Evolutionary conservation across 495 filamentous ascomycete genomes (phyloP).

Genomic region (Penicillium samsonianum): DNA sequence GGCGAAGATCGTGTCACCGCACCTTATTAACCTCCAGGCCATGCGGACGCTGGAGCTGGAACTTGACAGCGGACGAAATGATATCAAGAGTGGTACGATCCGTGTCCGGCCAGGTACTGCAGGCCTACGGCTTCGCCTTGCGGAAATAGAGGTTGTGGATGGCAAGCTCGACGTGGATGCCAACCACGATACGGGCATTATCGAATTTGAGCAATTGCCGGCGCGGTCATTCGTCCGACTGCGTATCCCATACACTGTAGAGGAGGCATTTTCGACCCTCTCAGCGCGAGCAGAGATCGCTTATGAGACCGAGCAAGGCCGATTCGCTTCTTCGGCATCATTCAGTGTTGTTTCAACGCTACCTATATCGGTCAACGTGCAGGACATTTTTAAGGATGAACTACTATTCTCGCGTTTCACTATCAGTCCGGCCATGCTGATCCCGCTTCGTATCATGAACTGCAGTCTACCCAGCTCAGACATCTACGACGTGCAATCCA

Average conservation of each 20-base stretch:
- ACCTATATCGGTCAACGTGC: slow-evolving; percentile 91
- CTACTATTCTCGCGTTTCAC: slow-evolving; percentile 87
- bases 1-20: slow-evolving; percentile 48
- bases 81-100: slow-evolving; percentile 66
- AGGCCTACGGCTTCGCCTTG: slow-evolving; percentile 78
- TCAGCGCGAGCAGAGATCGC: slow-evolving; percentile 72
- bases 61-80: slow-evolving; percentile 74
- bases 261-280: slow-evolving; percentile 71
- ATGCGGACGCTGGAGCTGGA: slow-evolving; percentile 74
- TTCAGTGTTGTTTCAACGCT: slow-evolving; percentile 68
- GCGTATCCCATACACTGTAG: slow-evolving; percentile 80
- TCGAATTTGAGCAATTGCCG: slow-evolving; percentile 62
- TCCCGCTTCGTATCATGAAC: slow-evolving; percentile 72
- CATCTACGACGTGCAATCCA: slow-evolving; percentile 64
- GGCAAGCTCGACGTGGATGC: slow-evolving; percentile 54
- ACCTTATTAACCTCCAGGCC: slow-evolving; percentile 68
- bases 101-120: slow-evolving; percentile 81
- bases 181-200: slow-evolving; percentile 63
- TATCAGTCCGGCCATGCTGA: slow-evolving; percentile 71
- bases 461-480: slow-evolving; percentile 71
- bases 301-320: slow-evolving; percentile 73
- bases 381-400: slow-evolving; percentile 87
- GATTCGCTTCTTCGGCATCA: slow-evolving; percentile 66
- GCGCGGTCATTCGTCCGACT: slow-evolving; percentile 54
- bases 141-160: slow-evolving; percentile 61